Evolutionary conservation across 176 grass and related monocot genomes (phyloP).

Genomic region (Carex scoparia): DNA sequence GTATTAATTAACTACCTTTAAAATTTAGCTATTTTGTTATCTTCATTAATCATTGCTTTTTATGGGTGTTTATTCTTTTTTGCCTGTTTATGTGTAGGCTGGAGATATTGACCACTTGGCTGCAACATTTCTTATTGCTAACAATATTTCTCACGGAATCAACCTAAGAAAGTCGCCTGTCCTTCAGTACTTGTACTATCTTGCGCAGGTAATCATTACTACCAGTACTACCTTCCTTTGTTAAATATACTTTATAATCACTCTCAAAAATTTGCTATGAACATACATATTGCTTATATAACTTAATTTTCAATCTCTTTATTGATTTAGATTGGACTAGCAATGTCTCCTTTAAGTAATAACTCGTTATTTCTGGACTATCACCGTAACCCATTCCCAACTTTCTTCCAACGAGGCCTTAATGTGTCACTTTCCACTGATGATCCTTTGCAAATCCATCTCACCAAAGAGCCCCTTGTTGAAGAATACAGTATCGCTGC

Average conservation of each 20-base stretch:
- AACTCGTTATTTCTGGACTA: constrained; percentile 99
- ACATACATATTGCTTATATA: constrained; percentile 4
- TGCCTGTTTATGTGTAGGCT: constrained; percentile 39
- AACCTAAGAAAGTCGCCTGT: constrained; percentile 96
- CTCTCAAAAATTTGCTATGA: neutral
- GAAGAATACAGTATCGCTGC: constrained; percentile 99
- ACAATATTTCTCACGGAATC: constrained; percentile 92
- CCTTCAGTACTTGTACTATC: constrained; percentile 96
- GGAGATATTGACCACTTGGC: constrained; percentile 92
- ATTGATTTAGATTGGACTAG: constrained; percentile 84
- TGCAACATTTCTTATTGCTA: constrained; percentile 78
- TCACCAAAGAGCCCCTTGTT: constrained; percentile 97
- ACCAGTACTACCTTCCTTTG: neutral
- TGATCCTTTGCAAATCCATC: constrained; percentile 99
- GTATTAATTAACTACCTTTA: constrained; percentile 30
- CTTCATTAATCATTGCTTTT: constrained; percentile 20
- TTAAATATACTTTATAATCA: neutral
- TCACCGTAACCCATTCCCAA: constrained; percentile 87
- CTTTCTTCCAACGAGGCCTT: constrained; percentile 81
- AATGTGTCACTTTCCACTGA: constrained; percentile 95
- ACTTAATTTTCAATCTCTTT: constrained; percentile 14
- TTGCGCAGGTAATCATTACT: constrained; percentile 69
- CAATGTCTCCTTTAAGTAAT: constrained; percentile 92
- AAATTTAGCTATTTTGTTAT: constrained; percentile 6
- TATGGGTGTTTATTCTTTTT: constrained; percentile 23